These are phyloP conservation scores for Rhizopogon vinicolor DNA, from an alignment of 768 basidiomycete genomes.

Conservation along the genomic window DNA sequence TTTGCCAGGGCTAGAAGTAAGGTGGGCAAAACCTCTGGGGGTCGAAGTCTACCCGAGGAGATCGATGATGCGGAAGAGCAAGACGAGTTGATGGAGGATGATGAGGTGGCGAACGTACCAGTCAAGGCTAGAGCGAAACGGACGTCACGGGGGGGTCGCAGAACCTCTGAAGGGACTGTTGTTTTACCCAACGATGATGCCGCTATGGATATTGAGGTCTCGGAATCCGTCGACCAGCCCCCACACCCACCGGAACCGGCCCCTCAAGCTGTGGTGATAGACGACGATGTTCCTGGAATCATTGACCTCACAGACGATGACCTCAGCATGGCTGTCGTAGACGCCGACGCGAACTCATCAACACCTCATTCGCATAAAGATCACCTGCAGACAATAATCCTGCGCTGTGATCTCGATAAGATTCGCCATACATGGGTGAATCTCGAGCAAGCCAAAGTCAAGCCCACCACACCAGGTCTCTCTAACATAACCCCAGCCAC, in stretches of 20 bases:
- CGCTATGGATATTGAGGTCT: conserved; percentile 21
- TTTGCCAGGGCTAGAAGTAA: conserved; percentile 53
- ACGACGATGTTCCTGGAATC: background rate
- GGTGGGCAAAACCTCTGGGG: conserved; percentile 13
- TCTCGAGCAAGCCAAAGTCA: background rate
- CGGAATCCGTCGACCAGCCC: conserved; percentile 8
- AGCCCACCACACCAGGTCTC: too few relatives aligned
- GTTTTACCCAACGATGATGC: conserved; percentile 17
- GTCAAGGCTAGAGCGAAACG: conserved; percentile 9
- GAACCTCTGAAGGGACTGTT: conserved; percentile 16
- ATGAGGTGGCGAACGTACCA: conserved; percentile 4
- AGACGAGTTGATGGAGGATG: conserved; percentile 12
- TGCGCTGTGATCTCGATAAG: background rate
- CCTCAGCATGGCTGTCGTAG: conserved; percentile 21
- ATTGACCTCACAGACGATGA: conserved; percentile 9
- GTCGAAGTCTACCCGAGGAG: conserved; percentile 11
- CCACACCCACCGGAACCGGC: background rate
- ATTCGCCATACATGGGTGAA: background rate
- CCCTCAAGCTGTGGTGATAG: background rate
- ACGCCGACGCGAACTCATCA: conserved; percentile 7
- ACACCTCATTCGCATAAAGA: background rate
- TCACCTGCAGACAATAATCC: background rate
- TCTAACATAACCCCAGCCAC: too few relatives aligned
- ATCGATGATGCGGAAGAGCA: conserved; percentile 11
- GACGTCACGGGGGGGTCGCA: conserved; percentile 10